Base-by-base conservation (phyloP, 768 basidiomycete species). In the Pilatotrama ljubarskyi region DNA sequence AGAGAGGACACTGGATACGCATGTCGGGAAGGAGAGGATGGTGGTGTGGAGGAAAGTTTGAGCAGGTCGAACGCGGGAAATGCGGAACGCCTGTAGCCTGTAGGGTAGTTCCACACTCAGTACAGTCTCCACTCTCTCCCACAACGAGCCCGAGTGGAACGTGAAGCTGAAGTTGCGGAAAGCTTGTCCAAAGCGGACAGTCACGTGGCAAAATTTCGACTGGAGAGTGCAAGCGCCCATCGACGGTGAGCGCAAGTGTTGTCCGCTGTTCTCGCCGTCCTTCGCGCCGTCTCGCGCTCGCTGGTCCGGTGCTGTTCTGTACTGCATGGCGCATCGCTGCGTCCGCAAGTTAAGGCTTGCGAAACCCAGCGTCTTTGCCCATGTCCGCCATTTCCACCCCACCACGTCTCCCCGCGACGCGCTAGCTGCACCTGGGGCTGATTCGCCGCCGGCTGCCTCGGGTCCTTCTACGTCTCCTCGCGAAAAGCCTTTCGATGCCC, bases 31-130 rank as follows among this genome's bases (percentile, higher is more conserved):
- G 62, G 84, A 87, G 61, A 76, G 77, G 44, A 63, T 88, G 15
- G 68, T 85, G 0, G 81, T 87, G 4, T 85, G 83, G 84, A 82
- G 70, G 70, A 78, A 50, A 35, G n/a, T 64, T 43, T 63, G 40
- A 57, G 17, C 29, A 10, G 10, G 29, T 10, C 10, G 29, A 10
- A 32, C 29, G 29, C 29, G 18, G n/a, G 24, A 6, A 4, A 25
- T 38, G 36, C 6, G 15, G 35, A 14, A 20, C 15, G 26, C 15
- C 13, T 32, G 42, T 20, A 35, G 5, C 10, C n/a, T 37, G 24
- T 24, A 46, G 24, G 29, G 10, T 10, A 32, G 10, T 10, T 32
- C 4, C 29, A 5, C 5, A 32, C 29, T 32, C 29, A 5, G 29
- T 4, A 32, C 4, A 32, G 10, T 32, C n/a, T n/a, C 29, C 29